Percentiles rank a stretch among this genome's conserved stretches.
Conservation (phyloP, 306 rosid genomes). For the Malus sylvestris region DNA sequence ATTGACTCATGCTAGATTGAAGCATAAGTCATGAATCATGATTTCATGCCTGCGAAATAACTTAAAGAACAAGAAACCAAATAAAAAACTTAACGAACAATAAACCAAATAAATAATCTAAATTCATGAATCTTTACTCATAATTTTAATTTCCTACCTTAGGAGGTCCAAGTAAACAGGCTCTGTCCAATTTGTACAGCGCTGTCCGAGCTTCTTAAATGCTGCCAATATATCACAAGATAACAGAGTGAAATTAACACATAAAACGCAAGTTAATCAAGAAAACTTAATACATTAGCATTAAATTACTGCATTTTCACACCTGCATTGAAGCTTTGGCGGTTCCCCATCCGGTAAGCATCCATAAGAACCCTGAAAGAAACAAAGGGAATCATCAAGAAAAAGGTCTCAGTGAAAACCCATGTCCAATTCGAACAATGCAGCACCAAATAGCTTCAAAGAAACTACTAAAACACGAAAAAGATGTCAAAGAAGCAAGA, state of each 20-base stretch:
- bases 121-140: background rate
- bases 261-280: background rate
- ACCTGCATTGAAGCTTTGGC: slow-evolving; percentile 82
- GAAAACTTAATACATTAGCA: background rate
- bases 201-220: slow-evolving; percentile 78
- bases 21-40: background rate
- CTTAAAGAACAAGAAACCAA: background rate
- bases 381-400: background rate
- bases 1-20: background rate
- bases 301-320: background rate
- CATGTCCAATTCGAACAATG: background rate
- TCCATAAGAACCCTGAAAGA: slow-evolving; percentile 71
- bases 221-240: slow-evolving; percentile 33
- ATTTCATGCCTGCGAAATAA: background rate
- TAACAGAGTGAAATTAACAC: background rate
- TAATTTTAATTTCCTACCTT: slow-evolving; percentile 32
- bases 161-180: slow-evolving; percentile 80
- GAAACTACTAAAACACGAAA: background rate
- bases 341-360: slow-evolving; percentile 72
- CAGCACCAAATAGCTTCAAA: background rate
- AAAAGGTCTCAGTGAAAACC: background rate
- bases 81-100: background rate
- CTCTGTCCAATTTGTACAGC: slow-evolving; percentile 84
- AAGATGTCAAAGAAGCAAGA: background rate
- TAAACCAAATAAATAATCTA: background rate